Evolutionary conservation across 495 filamentous ascomycete genomes (phyloP), one percentile per base, ranked within the genome.

Genomic region (Penicillium soppii): DNA sequence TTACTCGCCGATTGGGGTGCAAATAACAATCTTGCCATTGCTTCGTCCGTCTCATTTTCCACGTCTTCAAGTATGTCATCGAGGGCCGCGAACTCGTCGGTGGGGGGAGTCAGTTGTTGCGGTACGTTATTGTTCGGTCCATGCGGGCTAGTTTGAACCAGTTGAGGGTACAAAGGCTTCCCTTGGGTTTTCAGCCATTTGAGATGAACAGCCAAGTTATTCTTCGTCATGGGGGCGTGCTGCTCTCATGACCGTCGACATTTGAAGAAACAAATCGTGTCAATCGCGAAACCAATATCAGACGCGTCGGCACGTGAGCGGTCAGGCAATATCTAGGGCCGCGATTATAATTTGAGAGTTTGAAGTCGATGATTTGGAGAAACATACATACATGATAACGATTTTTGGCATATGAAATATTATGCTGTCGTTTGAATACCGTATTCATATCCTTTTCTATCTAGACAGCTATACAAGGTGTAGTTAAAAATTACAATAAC

Each of bases 21-120:
- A 27, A 81, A 68, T 42, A 76, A 61, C 43, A 85, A 61, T 53
- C 77, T 74, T 50, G 79, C 83, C 85, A 88, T 89, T 15, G 26
- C 54, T 7, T 60, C 52, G 21, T 74, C 65, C 40, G 50, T 52
- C 43, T 68, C 69, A 46, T 61, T 43, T 3, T 65, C 53, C 27
- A 49, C 40, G 45, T 68, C 47, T 36, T 68, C 63, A n/a, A 52
- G 26, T 16, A 52, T 62, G 47, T 68, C 52, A 19, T 63, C 54
- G 23, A 50, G 43, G 22, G 40, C 33, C 22, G 56, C 53, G 35
- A 10, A 43, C 48, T 66, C 57, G 40, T 63, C 59, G 25, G 51
- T 38, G n/a, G 57, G 59, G 26, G 47, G 37, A 49, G 54, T 41
- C 6, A 33, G 52, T 42, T 63, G 57, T 37, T 50, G 57, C 12